Conservation (phyloP, 2,329 filamentous ascomycete species). For the Hypoxylon sp. region DNA sequence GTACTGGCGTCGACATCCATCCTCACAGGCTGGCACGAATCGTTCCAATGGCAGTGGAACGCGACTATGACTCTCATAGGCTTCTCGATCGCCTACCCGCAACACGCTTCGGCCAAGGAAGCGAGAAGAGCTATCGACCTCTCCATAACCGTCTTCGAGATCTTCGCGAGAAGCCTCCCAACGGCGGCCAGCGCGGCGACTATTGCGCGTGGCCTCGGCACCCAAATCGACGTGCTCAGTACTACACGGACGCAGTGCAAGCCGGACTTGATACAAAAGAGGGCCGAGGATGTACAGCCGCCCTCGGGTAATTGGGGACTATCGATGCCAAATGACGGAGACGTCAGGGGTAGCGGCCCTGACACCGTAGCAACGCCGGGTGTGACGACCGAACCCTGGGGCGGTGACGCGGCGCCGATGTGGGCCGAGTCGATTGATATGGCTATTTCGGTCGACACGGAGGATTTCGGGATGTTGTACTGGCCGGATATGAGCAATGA, state of each 20-base stretch:
- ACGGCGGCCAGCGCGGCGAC: slow-evolving; percentile 23
- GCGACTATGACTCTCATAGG: slow-evolving; percentile 36
- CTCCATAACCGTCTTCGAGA: slow-evolving; percentile 28
- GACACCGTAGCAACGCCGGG: not conserved
- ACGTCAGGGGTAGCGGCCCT: not conserved
- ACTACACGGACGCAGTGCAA: slow-evolving; percentile 6
- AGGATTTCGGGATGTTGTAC: slow-evolving; percentile 29
- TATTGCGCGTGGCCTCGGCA: slow-evolving; percentile 30
- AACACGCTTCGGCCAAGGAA: slow-evolving; percentile 5
- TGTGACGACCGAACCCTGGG: slow-evolving; percentile 1
- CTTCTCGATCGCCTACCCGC: slow-evolving; percentile 31
- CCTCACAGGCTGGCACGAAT: slow-evolving; percentile 36
- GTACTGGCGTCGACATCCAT: slow-evolving; percentile 31
- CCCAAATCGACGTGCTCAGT: slow-evolving; percentile 24
- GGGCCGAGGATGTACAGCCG: not conserved
- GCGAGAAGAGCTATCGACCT: slow-evolving; percentile 22
- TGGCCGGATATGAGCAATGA: slow-evolving; percentile 33
- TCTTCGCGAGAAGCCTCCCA: slow-evolving; percentile 26
- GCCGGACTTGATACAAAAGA: slow-evolving; percentile 4
- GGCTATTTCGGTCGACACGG: slow-evolving; percentile 33
- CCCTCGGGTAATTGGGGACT: slow-evolving; percentile 4
- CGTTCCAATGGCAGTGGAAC: slow-evolving; percentile 40
- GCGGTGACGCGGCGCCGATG: slow-evolving; percentile 14
- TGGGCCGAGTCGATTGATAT: slow-evolving; percentile 32
- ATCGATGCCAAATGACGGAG: not conserved